Conservation (phyloP, 176 grass and related monocot species). For the Pharus latifolius region DNA sequence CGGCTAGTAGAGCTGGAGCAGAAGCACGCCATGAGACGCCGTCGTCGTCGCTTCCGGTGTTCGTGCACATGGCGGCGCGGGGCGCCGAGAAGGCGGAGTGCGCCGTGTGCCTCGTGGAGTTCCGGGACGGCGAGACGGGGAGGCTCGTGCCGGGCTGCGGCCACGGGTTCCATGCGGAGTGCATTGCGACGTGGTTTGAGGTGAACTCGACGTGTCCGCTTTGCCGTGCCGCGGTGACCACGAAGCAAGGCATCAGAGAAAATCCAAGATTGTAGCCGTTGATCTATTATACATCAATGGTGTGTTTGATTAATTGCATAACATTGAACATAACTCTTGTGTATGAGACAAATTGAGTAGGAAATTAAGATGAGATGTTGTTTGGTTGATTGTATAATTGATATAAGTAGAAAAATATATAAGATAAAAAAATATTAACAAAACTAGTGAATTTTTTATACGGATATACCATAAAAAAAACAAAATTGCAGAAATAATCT, state of each 20-base stretch:
- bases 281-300: not conserved
- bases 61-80: not conserved
- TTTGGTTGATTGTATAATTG: too few relatives aligned
- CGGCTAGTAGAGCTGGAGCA: not conserved
- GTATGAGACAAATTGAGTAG: too few relatives aligned
- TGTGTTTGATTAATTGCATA: too few relatives aligned
- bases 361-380: too few relatives aligned
- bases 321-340: too few relatives aligned
- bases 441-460: too few relatives aligned
- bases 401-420: too few relatives aligned
- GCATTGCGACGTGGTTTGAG: conserved; percentile 36
- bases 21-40: not conserved
- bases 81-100: conserved; percentile 30
- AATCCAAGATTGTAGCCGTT: not conserved
- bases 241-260: not conserved
- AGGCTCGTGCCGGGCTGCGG: conserved; percentile 29
- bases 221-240: conserved; percentile 15
- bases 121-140: not conserved
- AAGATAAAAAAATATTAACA: too few relatives aligned
- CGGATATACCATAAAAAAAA: too few relatives aligned
- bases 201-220: conserved; percentile 33
- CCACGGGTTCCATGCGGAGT: conserved; percentile 39
- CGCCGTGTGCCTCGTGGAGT: conserved; percentile 37
- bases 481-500: too few relatives aligned
- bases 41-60: not conserved